phyloP scores from a whole-genome alignment of 108 stramenopile genomes.

The Skeletonema costatum region DNA sequence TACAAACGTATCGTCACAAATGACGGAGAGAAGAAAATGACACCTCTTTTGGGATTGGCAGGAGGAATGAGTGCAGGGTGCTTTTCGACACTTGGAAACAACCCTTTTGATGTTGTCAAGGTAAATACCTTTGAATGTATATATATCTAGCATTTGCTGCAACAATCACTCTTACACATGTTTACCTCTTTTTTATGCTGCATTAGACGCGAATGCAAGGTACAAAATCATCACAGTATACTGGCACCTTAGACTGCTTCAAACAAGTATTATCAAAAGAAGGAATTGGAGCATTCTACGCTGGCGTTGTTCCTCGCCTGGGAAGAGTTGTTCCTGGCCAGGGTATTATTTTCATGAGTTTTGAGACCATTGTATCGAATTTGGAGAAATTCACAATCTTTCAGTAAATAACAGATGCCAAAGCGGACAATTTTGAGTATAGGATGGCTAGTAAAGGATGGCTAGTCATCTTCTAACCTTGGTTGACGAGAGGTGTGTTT shows the following conservation, averaged over 20 bases:
- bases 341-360: slow-evolving; percentile 98
- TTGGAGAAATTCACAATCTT: slow-evolving; percentile 69
- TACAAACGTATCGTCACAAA: slow-evolving; percentile 87
- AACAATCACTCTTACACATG: not conserved
- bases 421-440: not conserved
- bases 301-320: slow-evolving; percentile 91
- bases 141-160: not conserved
- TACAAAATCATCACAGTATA: slow-evolving; percentile 85
- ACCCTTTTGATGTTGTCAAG: slow-evolving; percentile 98
- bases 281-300: slow-evolving; percentile 92
- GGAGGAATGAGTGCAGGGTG: slow-evolving; percentile 98
- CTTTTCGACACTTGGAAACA: slow-evolving; percentile 95
- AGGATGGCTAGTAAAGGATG: not conserved
- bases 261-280: slow-evolving; percentile 85
- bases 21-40: slow-evolving; percentile 75
- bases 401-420: slow-evolving; percentile 13
- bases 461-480: not conserved
- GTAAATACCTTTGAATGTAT: slow-evolving; percentile 11
- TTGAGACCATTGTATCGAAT: slow-evolving; percentile 86
- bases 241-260: slow-evolving; percentile 91
- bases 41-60: slow-evolving; percentile 84
- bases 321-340: slow-evolving; percentile 96
- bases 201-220: slow-evolving; percentile 94
- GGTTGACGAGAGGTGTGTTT: not conserved
- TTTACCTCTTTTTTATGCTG: not conserved